Percentiles rank a stretch among this genome's conserved stretches.
phyloP scores from a whole-genome alignment of 2,329 filamentous ascomycete genomes.

The Fusarium clavum region DNA sequence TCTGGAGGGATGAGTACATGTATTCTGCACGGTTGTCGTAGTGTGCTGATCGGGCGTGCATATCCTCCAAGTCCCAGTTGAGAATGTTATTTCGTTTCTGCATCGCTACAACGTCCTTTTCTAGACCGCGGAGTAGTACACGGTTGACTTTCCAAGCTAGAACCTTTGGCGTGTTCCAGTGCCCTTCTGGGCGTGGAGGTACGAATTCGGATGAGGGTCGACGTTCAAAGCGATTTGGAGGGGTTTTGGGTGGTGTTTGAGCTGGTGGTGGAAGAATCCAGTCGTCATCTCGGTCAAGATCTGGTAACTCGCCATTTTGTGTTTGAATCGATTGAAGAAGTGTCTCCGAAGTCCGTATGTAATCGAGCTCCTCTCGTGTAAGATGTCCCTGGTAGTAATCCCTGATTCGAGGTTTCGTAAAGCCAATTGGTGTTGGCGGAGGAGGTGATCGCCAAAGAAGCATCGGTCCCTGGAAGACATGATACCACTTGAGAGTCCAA shows the following conservation, averaged over 20 bases:
- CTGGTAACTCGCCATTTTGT: slow-evolving; percentile 32
- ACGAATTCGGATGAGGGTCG: slow-evolving; percentile 41
- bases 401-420: slow-evolving; percentile 57
- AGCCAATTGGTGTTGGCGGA: slow-evolving; percentile 52
- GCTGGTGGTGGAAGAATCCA: slow-evolving; percentile 51
- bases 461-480: slow-evolving; percentile 60
- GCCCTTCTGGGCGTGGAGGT: slow-evolving; percentile 51
- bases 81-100: slow-evolving; percentile 62
- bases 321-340: slow-evolving; percentile 52
- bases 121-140: slow-evolving; percentile 59
- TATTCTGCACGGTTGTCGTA: slow-evolving; percentile 73
- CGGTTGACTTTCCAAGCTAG: slow-evolving; percentile 56
- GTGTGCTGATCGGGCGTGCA: slow-evolving; percentile 67
- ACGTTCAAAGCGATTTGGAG: slow-evolving; percentile 16
- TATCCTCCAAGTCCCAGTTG: slow-evolving; percentile 60
- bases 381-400: slow-evolving; percentile 64
- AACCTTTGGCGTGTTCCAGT: slow-evolving; percentile 57
- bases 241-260: slow-evolving; percentile 29
- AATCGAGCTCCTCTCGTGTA: slow-evolving; percentile 58
- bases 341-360: slow-evolving; percentile 51
- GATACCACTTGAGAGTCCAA: slow-evolving; percentile 62
- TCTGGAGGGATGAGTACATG: slow-evolving; percentile 69
- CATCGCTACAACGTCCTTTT: slow-evolving; percentile 60
- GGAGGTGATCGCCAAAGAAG: slow-evolving; percentile 55
- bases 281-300: slow-evolving; percentile 49